phyloP scores from a whole-genome alignment of 139 green algal species.

The Mesotaenium endlicherianum region DNA sequence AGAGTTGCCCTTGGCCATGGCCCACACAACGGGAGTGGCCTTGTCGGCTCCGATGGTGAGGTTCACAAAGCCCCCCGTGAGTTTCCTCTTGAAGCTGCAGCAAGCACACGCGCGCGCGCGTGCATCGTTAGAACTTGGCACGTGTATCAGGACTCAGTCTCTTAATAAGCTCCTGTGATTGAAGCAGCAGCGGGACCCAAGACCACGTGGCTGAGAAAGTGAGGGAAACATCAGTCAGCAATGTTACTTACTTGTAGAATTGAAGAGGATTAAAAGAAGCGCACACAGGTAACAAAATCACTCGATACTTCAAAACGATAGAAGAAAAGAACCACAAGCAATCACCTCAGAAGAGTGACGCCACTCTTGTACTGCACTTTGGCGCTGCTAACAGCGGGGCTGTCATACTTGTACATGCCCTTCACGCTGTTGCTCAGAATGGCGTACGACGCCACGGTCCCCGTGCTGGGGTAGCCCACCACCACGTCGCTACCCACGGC shows the following conservation, averaged over 20 bases:
- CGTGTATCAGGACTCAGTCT: too few relatives aligned
- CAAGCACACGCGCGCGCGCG: too few relatives aligned
- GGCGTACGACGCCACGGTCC: neutral
- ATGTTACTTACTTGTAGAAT: neutral
- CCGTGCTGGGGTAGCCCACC: neutral
- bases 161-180: too few relatives aligned
- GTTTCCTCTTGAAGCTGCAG: conserved; percentile 5
- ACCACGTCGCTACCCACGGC: neutral
- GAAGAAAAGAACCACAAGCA: neutral
- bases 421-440: neutral
- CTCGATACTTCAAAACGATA: neutral
- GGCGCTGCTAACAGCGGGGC: neutral
- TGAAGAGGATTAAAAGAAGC: conserved; percentile 1
- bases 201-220: too few relatives aligned
- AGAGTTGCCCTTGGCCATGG: neutral
- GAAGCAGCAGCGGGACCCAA: too few relatives aligned
- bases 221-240: too few relatives aligned
- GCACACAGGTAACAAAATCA: conserved; percentile 5
- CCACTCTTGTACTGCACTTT: neutral
- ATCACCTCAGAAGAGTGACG: conserved; percentile 6
- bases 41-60: neutral
- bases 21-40: neutral
- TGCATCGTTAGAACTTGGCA: too few relatives aligned
- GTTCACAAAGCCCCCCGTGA: neutral
- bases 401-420: neutral